Evolutionary conservation across 768 basidiomycete species (phyloP), one percentile per base, ranked within the genome.

Genomic region (Strobilomyces confusus): DNA sequence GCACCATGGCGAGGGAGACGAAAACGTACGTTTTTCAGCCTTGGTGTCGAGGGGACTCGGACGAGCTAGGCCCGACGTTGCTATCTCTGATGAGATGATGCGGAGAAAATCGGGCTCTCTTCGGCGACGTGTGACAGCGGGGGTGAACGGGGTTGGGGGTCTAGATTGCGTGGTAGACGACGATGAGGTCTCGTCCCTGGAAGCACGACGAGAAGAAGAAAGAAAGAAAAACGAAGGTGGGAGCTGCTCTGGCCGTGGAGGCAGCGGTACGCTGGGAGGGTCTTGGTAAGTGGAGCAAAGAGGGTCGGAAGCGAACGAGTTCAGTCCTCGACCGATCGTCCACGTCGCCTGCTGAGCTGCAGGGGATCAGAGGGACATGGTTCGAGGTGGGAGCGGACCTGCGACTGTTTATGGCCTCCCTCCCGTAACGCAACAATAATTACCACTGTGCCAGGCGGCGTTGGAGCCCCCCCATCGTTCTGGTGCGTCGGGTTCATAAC

Each of bases 401-500:
- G 34, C 37, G 12, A 40, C 41, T 37, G 44, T 49, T 55, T 50
- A 51, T 59, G 48, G 29, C 52, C 52, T 41, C 50, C 42, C 43
- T 38, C 44, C 29, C 43, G 42, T 43, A 43, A 44, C n/a, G n/a
- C 5, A 42, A 43, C 25, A 26, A 43, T 43, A 26, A 25, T 9
- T 22, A 41, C 9, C 34, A 15, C 13, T 15, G 34, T 14, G 34
- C 34, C 34, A 26, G 34, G 13, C 15, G 13, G 34, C 34, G 15
- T 36, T 36, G 13, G 34, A 17, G 34, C 14, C 5, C 5, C 15
- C 13, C 15, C 15, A 33, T 33, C 14, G 5, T 6, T 33, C 11
- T 9, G 32, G 5, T 9, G 17, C 2, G 17, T 37, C 36, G 36
- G 40, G 40, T 23, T 42, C 11, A 42, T 23, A 25, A 25, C 13